Evolutionary conservation across 2,329 filamentous ascomycete species (phyloP), one percentile per base, ranked within the genome.

Genomic region (Sordariomycetes sp.): DNA sequence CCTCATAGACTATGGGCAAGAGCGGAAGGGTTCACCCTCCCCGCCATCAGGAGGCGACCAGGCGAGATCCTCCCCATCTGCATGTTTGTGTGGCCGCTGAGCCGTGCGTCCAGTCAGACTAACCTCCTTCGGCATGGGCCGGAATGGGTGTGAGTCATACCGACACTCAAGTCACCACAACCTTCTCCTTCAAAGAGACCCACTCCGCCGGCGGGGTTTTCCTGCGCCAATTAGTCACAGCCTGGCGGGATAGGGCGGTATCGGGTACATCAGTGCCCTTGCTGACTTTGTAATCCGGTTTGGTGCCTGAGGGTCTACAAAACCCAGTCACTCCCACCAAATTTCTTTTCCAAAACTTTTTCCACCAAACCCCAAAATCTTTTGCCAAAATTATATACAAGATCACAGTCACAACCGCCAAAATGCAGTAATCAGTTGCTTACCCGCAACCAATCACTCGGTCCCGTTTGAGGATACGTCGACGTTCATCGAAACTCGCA

Each of bases 311-410:
- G 59, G 54, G 48, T 56, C 58, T 60, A 61, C 62, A 62, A 62
- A 62, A 61, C 63, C 64, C 64, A 64, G 25, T 22, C 64, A 65
- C 62, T 64, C 58, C 53, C 58, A 57, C 59, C 58, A 57, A 42
- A 25, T 13, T 13, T 2, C 3, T 2, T 48, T 17, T 17, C 42
- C 10, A 45, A 25, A 35, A 50, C 10, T 50, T 55, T 54, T 65
- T 65, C 64, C 64, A 66, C 69, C 65, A 65, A 69, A 65, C 66
- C 65, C 59, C 61, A 61, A 32, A 32, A 4, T 32, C 56, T 59
- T 61, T 61, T 59, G 65, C 59, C 61, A 64, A 58, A 71, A 61
- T 69, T 64, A 80, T 76, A 82, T 74, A 70, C 79, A 66, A 70
- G 71, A 79, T 76, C 69, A 70, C 62, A 65, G 63, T 61, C 66